Evolutionary conservation across 2,329 filamentous ascomycete species (phyloP).

Genomic region (Sarocladium brachiariae): DNA sequence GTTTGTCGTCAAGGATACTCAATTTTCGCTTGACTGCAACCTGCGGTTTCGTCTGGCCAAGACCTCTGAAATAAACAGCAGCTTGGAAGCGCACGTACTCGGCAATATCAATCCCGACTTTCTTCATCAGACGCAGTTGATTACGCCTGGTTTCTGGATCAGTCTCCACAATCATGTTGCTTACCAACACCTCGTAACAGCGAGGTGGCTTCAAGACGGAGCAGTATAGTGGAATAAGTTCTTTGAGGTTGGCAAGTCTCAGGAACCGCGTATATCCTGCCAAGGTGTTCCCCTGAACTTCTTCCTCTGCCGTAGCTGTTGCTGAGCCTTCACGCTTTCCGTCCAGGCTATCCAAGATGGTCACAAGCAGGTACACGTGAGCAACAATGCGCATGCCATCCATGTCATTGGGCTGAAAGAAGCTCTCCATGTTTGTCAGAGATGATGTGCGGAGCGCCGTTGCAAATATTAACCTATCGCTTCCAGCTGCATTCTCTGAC

Average conservation of each 20-base stretch:
- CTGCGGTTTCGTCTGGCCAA: not conserved
- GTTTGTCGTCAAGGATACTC: slow-evolving; percentile 35
- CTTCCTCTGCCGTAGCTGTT: not conserved
- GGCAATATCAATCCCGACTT: slow-evolving; percentile 64
- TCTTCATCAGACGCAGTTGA: slow-evolving; percentile 68
- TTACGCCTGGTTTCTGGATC: slow-evolving; percentile 57
- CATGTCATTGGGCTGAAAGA: slow-evolving; percentile 49
- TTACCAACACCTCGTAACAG: slow-evolving; percentile 64
- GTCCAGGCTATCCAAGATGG: slow-evolving; percentile 57
- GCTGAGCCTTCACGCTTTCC: not conserved
- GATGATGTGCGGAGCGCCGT: not conserved
- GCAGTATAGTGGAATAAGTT: slow-evolving; percentile 82
- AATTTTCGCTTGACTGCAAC: not conserved
- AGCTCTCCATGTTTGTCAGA: slow-evolving; percentile 27
- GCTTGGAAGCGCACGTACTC: slow-evolving; percentile 65
- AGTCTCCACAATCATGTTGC: slow-evolving; percentile 68
- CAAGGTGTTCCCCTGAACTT: slow-evolving; percentile 62
- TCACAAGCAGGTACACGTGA: slow-evolving; percentile 58
- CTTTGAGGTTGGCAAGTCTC: slow-evolving; percentile 62
- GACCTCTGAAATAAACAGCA: not conserved
- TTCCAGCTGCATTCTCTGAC: not conserved
- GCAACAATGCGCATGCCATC: slow-evolving; percentile 62
- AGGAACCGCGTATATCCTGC: slow-evolving; percentile 77
- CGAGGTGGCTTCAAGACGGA: slow-evolving; percentile 63
- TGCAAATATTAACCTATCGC: not conserved